phyloP scores from a whole-genome alignment of 345 rosid genomes.

The Populus alba region DNA sequence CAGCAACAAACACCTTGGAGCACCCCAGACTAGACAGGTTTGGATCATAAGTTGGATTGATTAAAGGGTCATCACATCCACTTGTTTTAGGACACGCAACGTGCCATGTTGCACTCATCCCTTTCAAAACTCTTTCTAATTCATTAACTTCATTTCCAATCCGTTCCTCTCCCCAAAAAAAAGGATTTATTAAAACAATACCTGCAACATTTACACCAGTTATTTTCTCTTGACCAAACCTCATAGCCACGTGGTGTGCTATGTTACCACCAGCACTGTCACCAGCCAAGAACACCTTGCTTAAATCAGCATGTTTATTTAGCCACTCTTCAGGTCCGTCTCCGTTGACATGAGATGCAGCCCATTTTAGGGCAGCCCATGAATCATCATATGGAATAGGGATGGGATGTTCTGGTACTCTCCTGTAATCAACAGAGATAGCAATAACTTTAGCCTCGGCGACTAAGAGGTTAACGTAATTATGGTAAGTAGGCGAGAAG shows the following conservation, averaged over 20 bases:
- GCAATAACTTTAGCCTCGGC: constrained; percentile 14
- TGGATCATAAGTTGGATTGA: constrained; percentile 19
- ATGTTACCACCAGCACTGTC: constrained; percentile 45
- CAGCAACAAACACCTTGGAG: constrained; percentile 12
- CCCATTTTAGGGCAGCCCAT: constrained; percentile 25
- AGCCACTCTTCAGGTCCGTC: constrained; percentile 36
- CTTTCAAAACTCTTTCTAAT: background rate
- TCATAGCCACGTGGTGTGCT: constrained; percentile 26
- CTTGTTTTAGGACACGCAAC: constrained; percentile 20
- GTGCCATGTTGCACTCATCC: background rate
- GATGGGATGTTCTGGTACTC: constrained; percentile 20
- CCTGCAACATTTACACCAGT: constrained; percentile 1
- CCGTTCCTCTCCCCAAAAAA: constrained; percentile 21
- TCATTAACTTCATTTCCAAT: constrained; percentile 8
- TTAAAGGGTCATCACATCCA: constrained; percentile 20
- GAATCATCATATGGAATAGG: constrained; percentile 27
- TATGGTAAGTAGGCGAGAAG: constrained; percentile 20
- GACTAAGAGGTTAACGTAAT: constrained; percentile 9
- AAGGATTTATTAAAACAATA: constrained; percentile 21
- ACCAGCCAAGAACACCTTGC: constrained; percentile 29
- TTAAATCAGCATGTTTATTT: constrained; percentile 29
- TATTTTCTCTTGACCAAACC: background rate
- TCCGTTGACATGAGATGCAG: constrained; percentile 13
- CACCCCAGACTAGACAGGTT: constrained; percentile 13
- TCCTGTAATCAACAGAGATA: constrained; percentile 22